These are phyloP conservation scores for Penicillium sp. DNA, from an alignment of 2,329 filamentous ascomycete genomes.

Conservation along the genomic window DNA sequence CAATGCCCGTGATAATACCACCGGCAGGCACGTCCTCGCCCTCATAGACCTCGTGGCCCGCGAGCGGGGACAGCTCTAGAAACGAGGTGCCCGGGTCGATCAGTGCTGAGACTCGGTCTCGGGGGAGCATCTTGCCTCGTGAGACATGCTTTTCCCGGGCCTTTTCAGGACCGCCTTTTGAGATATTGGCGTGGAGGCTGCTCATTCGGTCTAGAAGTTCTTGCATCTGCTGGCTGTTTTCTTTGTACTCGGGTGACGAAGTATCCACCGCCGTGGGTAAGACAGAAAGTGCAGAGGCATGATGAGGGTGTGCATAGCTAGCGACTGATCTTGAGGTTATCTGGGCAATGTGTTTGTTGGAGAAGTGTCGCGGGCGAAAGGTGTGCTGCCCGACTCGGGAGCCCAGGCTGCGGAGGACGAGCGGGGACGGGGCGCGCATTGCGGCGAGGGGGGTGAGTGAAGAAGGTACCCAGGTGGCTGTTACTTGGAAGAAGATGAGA, in stretches of 20 bases:
- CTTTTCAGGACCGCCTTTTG: constrained; percentile 75
- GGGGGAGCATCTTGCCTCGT: constrained; percentile 88
- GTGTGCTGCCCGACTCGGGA: constrained; percentile 22
- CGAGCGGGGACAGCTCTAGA: constrained; percentile 88
- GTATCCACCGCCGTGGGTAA: constrained; percentile 75
- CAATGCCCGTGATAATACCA: constrained; percentile 89
- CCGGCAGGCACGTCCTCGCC: constrained; percentile 85
- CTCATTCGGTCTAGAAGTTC: constrained; percentile 68
- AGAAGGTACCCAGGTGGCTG: background rate
- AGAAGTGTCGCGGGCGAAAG: constrained; percentile 5
- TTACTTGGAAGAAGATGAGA: background rate
- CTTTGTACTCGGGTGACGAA: constrained; percentile 71
- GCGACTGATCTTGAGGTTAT: constrained; percentile 53
- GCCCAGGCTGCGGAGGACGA: constrained; percentile 40
- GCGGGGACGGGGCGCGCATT: constrained; percentile 40
- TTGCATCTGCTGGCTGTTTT: constrained; percentile 76
- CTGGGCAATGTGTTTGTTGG: constrained; percentile 1
- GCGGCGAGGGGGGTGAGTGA: constrained; percentile 29
- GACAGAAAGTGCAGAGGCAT: constrained; percentile 78
- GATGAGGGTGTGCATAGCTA: constrained; percentile 75
- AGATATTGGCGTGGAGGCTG: constrained; percentile 67
- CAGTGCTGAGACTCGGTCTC: constrained; percentile 82
- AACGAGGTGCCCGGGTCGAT: constrained; percentile 89
- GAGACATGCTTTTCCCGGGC: constrained; percentile 83
- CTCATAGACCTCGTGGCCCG: constrained; percentile 79